Evolutionary conservation across 1,284 basidiomycete genomes (phyloP), one percentile per base, ranked within the genome.

Genomic region (Leucoagaricus sp.): DNA sequence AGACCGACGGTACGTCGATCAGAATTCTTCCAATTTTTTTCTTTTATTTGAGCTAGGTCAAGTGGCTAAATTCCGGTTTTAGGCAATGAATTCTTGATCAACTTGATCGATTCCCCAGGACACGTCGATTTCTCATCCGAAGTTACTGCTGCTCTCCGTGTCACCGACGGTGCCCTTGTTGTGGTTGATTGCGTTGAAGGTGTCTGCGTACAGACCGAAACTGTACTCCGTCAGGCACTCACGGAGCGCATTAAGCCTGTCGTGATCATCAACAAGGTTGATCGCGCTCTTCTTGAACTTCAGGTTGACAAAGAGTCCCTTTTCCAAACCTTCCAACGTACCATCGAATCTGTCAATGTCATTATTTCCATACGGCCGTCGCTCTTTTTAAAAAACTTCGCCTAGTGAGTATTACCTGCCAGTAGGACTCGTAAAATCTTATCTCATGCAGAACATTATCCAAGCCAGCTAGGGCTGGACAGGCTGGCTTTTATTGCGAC

Each of bases 61-160:
- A 36, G 19, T 53, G 17, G 42, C 58, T 62, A 33, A 60, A 62
- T 60, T 62, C 58, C 63, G 61, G 65, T 61, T 48, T 64, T 60
- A 94, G 93, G 94, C 66, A 86, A 86, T 74, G 94, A 98, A 77
- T 99, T 99, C 86, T 87, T 99, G 84, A 97, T 99, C 85, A 99
- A 99, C 83, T 81, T 99, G 81, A 99, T 99, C 82, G 96, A 99
- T 79, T 98, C 96, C 17, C 96, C 97, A 63, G 96, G 97, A 73
- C 96, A 99, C 87, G 96, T 99, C 74, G 96, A 99, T 78, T 99
- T 99, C 85, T 99, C 97, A 51, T 99, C 97, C 53, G 97, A 99
- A 78, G 97, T 99, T 68, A 99, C 97, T 12, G 97, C 97, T 63
- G 97, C 97, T 65, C 94, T 99, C 73, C 97, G 97, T 84, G 97